These are phyloP conservation scores for Gyrodon lividus DNA, from an alignment of 768 basidiomycete species.

Conservation along the genomic window DNA sequence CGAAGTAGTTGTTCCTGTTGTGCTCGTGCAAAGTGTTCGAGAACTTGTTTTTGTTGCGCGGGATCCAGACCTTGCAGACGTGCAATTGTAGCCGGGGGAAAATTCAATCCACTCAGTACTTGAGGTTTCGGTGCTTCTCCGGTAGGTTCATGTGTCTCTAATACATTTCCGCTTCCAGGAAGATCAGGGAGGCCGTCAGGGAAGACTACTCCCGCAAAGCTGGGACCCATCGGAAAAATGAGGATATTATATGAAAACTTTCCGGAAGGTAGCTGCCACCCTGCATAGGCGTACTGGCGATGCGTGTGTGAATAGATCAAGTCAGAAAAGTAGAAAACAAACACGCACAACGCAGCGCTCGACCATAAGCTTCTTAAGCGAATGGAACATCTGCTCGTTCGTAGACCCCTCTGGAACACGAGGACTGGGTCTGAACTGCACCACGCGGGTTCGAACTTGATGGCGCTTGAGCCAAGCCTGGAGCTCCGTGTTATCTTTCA, in stretches of 20 bases:
- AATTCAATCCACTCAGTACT: background rate
- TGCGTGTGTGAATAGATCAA: constrained; percentile 1
- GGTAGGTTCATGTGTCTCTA: constrained; percentile 5
- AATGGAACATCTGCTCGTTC: constrained; percentile 45
- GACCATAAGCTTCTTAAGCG: constrained; percentile 41
- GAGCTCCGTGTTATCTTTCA: constrained; percentile 41
- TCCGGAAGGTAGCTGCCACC: constrained; percentile 49
- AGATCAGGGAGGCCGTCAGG: constrained; percentile 49
- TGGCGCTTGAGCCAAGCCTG: constrained; percentile 47
- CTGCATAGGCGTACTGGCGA: constrained; percentile 47
- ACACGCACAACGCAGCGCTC: constrained; percentile 46
- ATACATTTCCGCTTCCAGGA: constrained; percentile 23
- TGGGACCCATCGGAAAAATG: constrained; percentile 40
- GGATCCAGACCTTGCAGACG: constrained; percentile 26
- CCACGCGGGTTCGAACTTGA: constrained; percentile 35
- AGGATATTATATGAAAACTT: constrained; percentile 45
- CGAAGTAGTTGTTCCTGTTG: constrained; percentile 15
- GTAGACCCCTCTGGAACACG: constrained; percentile 32
- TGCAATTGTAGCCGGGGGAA: constrained; percentile 13
- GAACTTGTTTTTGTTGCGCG: constrained; percentile 19
- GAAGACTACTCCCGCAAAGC: constrained; percentile 51
- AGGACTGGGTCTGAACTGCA: constrained; percentile 38
- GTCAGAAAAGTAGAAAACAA: background rate
- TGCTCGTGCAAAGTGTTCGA: constrained; percentile 12
- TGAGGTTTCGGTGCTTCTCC: constrained; percentile 9